A percentile compares a stretch with the other conserved stretches of the same genome.
phyloP scores from a whole-genome alignment of 352 stramenopile genomes.

The Phytophthora pseudosyringae region DNA sequence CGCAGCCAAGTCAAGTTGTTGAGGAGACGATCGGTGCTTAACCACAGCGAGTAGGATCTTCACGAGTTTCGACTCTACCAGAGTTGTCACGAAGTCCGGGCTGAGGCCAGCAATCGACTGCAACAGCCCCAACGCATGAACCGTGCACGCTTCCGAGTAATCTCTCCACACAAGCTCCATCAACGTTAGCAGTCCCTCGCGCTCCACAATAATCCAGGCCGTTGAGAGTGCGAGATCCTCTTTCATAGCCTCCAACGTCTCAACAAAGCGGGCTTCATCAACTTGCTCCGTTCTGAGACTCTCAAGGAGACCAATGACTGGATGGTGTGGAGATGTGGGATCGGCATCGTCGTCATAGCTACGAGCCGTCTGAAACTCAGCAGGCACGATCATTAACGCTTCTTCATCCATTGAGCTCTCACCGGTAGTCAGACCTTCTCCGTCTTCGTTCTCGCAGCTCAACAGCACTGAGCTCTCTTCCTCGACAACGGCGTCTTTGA shows the following conservation, averaged over 20 bases:
- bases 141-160: conserved; percentile 45
- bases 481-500: conserved; percentile 8
- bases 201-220: conserved; percentile 40
- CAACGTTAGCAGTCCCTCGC: conserved; percentile 48
- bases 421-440: conserved; percentile 16
- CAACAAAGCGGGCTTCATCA: conserved; percentile 36
- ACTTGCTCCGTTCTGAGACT: conserved; percentile 32
- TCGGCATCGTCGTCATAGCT: conserved; percentile 43
- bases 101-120: conserved; percentile 43
- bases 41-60: conserved; percentile 55
- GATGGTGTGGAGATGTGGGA: conserved; percentile 12
- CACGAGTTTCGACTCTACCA: conserved; percentile 55
- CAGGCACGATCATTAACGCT: conserved; percentile 35
- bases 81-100: conserved; percentile 44
- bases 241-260: conserved; percentile 45
- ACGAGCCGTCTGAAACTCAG: conserved; percentile 43
- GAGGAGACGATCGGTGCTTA: conserved; percentile 43
- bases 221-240: conserved; percentile 37
- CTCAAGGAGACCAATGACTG: conserved; percentile 39
- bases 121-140: conserved; percentile 48
- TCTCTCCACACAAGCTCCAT: conserved; percentile 52
- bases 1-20: conserved; percentile 56
- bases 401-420: conserved; percentile 37
- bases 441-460: conserved; percentile 29
- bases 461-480: conserved; percentile 12